phyloP scores from a whole-genome alignment of 2,329 filamentous ascomycete species.

The Microdochium bolleyi region DNA sequence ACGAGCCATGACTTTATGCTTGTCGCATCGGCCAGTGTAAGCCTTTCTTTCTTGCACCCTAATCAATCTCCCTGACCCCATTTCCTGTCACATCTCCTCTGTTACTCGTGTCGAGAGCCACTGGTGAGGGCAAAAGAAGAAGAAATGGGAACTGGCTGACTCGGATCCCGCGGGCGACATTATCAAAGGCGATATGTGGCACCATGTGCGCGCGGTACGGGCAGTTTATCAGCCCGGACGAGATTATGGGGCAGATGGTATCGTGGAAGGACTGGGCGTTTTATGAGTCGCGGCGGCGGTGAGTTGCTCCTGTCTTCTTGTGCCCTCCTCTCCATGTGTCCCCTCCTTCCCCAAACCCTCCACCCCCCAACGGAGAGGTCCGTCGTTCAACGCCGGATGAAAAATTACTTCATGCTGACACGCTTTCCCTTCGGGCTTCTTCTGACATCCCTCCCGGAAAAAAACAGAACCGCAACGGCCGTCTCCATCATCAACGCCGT shows the following conservation, averaged over 20 bases:
- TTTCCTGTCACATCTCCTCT: too few relatives aligned
- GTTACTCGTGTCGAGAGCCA: too few relatives aligned
- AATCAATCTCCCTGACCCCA: too few relatives aligned
- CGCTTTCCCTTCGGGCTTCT: too few relatives aligned
- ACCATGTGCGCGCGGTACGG: slow-evolving; percentile 2
- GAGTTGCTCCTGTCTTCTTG: neutral
- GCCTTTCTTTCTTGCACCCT: neutral
- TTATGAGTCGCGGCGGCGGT: slow-evolving; percentile 4
- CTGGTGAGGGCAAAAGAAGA: neutral
- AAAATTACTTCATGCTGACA: neutral
- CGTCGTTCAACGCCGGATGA: neutral
- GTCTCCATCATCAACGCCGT: slow-evolving; percentile 3
- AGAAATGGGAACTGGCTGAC: neutral
- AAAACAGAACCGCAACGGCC: slow-evolving; percentile 1
- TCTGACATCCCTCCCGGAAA: too few relatives aligned
- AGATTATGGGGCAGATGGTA: slow-evolving; percentile 2
- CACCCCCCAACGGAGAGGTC: neutral
- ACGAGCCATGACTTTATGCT: slow-evolving; percentile 3
- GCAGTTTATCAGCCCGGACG: slow-evolving; percentile 3
- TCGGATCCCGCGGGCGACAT: neutral
- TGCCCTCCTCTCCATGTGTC: neutral
- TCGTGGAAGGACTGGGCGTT: slow-evolving; percentile 4
- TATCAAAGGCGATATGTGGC: slow-evolving; percentile 3
- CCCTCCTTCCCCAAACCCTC: neutral
- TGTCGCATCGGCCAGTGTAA: slow-evolving; percentile 2